A percentile compares a stretch with the other conserved stretches of the same genome.
phyloP scores from a whole-genome alignment of 345 rosid genomes.

The Arabidopsis thaliana region DNA sequence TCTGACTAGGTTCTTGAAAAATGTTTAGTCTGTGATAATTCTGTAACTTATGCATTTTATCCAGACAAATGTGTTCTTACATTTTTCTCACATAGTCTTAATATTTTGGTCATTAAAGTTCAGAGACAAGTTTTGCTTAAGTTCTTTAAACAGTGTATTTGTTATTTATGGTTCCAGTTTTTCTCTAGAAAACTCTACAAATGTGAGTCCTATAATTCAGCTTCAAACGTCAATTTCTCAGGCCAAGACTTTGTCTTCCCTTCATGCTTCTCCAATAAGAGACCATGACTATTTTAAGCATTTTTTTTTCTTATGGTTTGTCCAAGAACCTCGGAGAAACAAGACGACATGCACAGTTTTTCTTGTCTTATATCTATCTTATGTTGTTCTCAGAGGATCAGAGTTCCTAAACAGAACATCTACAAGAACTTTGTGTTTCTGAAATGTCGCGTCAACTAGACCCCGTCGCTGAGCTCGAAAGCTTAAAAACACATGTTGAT shows the following conservation, averaged over 20 bases:
- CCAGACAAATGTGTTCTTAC: background rate
- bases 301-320: constrained; percentile 28
- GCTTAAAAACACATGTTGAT: constrained; percentile 45
- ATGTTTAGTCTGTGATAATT: background rate
- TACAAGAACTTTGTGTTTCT: background rate
- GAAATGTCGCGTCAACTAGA: constrained; percentile 43
- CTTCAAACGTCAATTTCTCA: constrained; percentile 30
- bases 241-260: constrained; percentile 27
- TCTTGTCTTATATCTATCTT: constrained; percentile 35
- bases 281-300: constrained; percentile 29
- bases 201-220: constrained; percentile 31
- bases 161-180: constrained; percentile 2
- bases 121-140: constrained; percentile 5
- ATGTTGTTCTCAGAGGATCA: constrained; percentile 10
- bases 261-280: background rate
- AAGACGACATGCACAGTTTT: constrained; percentile 24
- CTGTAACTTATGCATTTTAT: too few relatives aligned
- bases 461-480: constrained; percentile 44
- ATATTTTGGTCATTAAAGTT: background rate
- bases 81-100: constrained; percentile 10
- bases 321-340: constrained; percentile 51
- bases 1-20: too few relatives aligned
- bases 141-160: constrained; percentile 1
- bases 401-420: constrained; percentile 20
- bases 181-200: background rate